phyloP scores from a whole-genome alignment of 1,139 yeast species.

The Hansenula sp. region DNA sequence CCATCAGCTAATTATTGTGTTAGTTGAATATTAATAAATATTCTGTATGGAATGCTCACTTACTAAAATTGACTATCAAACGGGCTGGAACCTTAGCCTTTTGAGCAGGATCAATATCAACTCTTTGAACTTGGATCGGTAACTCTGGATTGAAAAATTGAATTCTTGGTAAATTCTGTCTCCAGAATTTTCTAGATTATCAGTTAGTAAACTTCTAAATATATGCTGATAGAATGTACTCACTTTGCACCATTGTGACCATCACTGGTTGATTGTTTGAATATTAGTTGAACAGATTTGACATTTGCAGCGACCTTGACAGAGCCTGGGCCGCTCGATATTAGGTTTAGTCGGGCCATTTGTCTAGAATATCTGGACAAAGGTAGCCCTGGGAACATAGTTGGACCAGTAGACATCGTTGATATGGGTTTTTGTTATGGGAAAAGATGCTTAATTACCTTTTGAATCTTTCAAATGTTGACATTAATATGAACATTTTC shows the following conservation, averaged over 20 bases:
- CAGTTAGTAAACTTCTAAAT: slow-evolving; percentile 3
- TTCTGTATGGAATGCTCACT: too few species aligned
- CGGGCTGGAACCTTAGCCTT: slow-evolving; percentile 42
- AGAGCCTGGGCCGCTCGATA: slow-evolving; percentile 45
- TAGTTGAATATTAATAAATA: too few species aligned
- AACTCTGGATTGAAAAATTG: slow-evolving; percentile 78
- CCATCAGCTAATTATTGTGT: slow-evolving; percentile 27
- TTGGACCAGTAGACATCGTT: not conserved
- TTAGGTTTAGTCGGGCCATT: slow-evolving; percentile 34
- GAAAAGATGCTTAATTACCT: not conserved
- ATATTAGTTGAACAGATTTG: slow-evolving; percentile 34
- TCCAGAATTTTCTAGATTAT: slow-evolving; percentile 56
- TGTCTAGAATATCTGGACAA: slow-evolving; percentile 36
- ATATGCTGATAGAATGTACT: slow-evolving; percentile 5
- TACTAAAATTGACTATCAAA: slow-evolving; percentile 26
- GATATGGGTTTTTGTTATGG: not conserved
- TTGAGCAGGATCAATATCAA: slow-evolving; percentile 38
- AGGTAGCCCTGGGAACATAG: slow-evolving; percentile 29
- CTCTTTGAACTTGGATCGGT: slow-evolving; percentile 57
- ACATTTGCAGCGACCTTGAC: slow-evolving; percentile 34
- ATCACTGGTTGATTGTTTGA: slow-evolving; percentile 39
- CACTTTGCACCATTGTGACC: slow-evolving; percentile 49
- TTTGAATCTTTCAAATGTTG: not conserved
- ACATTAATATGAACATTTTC: too few species aligned
- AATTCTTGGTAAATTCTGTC: slow-evolving; percentile 65